Percentiles rank a stretch among this genome's conserved stretches.
phyloP scores from a whole-genome alignment of 768 basidiomycete species.

The Trametes cinnabarina region DNA sequence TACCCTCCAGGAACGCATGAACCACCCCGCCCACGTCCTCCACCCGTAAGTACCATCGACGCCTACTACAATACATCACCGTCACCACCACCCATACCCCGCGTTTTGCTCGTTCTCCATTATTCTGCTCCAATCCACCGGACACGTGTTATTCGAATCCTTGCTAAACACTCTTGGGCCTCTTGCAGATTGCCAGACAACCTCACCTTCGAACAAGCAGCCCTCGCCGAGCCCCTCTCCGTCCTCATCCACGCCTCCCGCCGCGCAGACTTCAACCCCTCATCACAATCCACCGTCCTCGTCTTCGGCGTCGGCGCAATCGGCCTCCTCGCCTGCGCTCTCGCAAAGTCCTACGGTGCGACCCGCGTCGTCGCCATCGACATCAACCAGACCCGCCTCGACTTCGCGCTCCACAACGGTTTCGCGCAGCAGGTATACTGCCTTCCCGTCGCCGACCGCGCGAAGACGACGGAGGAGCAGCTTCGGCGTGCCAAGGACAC shows the following conservation, averaged over 20 bases:
- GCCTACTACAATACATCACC: not conserved
- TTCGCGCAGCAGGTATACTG: conserved; percentile 76
- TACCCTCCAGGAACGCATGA: conserved; percentile 83
- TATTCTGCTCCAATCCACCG: not conserved
- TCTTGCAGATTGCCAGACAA: conserved; percentile 64
- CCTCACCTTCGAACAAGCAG: conserved; percentile 75
- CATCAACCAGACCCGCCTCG: conserved; percentile 79
- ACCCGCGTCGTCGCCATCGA: conserved; percentile 75
- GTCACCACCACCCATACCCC: conserved; percentile 4
- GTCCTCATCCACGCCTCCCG: conserved; percentile 71
- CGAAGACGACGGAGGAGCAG: conserved; percentile 55
- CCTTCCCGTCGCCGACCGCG: conserved; percentile 43
- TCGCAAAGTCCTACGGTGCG: conserved; percentile 72
- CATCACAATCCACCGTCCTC: conserved; percentile 54
- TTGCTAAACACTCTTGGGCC: conserved; percentile 11
- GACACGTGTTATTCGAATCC: conserved; percentile 7
- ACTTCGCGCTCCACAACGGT: conserved; percentile 72
- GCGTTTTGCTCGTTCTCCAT: not conserved
- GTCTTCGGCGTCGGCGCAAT: conserved; percentile 94
- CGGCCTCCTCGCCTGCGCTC: conserved; percentile 83
- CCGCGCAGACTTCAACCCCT: conserved; percentile 42
- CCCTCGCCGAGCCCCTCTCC: conserved; percentile 91
- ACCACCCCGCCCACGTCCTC: conserved; percentile 82
- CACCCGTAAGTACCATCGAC: conserved; percentile 66
- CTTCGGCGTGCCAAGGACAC: conserved; percentile 60